Evolutionary conservation across 2,329 filamentous ascomycete species (phyloP).

Genomic region (Cercospora sesami): DNA sequence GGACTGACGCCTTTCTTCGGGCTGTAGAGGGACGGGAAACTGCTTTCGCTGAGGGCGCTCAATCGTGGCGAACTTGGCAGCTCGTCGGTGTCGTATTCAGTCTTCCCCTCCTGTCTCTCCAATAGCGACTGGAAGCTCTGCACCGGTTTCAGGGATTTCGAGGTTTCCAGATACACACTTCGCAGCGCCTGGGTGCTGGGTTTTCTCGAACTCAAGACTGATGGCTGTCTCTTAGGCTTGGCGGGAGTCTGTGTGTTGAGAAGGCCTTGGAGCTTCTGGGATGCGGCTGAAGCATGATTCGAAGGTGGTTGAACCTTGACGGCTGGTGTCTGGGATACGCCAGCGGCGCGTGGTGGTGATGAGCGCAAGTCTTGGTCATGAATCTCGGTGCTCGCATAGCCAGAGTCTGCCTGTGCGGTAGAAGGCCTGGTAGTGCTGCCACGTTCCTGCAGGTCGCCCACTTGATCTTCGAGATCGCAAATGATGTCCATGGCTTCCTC

Average conservation of each 20-base stretch:
- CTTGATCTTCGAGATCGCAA: slow-evolving; percentile 59
- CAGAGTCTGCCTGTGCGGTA: slow-evolving; percentile 39
- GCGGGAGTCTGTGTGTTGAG: slow-evolving; percentile 30
- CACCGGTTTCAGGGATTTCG: slow-evolving; percentile 35
- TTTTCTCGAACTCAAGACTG: slow-evolving; percentile 37
- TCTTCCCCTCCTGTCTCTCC: slow-evolving; percentile 33
- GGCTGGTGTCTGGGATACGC: slow-evolving; percentile 15
- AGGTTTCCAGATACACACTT: slow-evolving; percentile 38
- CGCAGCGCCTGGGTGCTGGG: slow-evolving; percentile 39
- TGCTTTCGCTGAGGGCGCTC: slow-evolving; percentile 42
- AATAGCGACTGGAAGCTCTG: slow-evolving; percentile 41
- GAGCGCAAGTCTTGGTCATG: slow-evolving; percentile 33
- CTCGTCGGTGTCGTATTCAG: slow-evolving; percentile 32
- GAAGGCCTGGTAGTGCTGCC: slow-evolving; percentile 36
- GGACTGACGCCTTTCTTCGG: slow-evolving; percentile 33
- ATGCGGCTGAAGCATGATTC: slow-evolving; percentile 27
- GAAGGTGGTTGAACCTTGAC: slow-evolving; percentile 19
- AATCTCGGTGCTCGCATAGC: slow-evolving; percentile 39
- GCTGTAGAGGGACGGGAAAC: slow-evolving; percentile 42
- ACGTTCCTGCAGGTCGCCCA: slow-evolving; percentile 32
- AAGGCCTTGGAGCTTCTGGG: slow-evolving; percentile 29
- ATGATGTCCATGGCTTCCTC: slow-evolving; percentile 72
- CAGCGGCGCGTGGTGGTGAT: slow-evolving; percentile 29
- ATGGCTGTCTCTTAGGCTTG: slow-evolving; percentile 34
- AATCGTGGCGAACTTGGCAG: slow-evolving; percentile 38